phyloP scores from a whole-genome alignment of 192 early-diverging fungal genomes.

The Martensiomyces pterosporus region DNA sequence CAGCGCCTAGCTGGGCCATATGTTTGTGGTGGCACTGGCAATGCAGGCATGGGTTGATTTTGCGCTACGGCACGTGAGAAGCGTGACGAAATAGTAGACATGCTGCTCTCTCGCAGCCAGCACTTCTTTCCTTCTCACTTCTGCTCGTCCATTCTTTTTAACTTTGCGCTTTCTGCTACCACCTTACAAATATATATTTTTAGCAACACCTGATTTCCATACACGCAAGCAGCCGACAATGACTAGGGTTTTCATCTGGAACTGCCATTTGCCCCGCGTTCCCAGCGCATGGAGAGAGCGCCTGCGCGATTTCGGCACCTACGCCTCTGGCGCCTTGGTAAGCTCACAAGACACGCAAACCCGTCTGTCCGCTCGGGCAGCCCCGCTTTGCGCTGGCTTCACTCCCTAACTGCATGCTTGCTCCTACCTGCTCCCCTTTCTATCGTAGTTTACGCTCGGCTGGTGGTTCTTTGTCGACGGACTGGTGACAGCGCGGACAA shows the following conservation, averaged over 20 bases:
- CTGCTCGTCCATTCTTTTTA: neutral
- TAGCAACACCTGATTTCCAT: no score
- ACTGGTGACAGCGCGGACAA: conserved; percentile 36
- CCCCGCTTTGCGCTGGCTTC: no score
- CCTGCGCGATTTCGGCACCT: conserved; percentile 46
- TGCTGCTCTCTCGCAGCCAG: no score
- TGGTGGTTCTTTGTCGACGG: conserved; percentile 57
- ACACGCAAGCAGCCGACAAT: no score
- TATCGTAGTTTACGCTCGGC: conserved; percentile 37
- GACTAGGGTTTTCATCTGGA: conserved; percentile 46
- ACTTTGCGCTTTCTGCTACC: neutral
- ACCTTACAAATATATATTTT: conserved; percentile 1
- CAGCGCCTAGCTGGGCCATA: no score
- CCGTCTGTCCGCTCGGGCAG: neutral
- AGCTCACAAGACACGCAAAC: neutral
- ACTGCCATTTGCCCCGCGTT: conserved; percentile 38
- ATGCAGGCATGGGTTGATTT: no score
- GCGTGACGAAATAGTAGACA: no score
- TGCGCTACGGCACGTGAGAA: no score
- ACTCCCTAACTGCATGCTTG: no score
- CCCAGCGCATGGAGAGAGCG: conserved; percentile 39
- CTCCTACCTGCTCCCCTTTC: neutral
- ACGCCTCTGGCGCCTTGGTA: conserved; percentile 40
- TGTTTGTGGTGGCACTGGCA: no score
- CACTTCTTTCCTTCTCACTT: neutral